Evolutionary conservation across 768 basidiomycete genomes (phyloP).

Genomic region (Trametes elegans): DNA sequence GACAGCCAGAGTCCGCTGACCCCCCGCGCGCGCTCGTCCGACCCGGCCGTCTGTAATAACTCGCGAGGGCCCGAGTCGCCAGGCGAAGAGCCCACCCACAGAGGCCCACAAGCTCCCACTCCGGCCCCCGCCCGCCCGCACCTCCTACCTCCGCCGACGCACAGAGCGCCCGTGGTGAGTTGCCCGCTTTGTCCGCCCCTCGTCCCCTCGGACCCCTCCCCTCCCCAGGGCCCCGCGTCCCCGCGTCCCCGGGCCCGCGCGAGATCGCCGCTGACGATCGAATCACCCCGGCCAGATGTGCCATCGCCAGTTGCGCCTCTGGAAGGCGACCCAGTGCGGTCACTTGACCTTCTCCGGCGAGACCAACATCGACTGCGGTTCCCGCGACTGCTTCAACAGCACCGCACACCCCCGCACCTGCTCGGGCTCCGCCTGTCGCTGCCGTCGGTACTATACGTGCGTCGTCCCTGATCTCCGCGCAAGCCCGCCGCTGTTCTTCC

Average conservation of each 20-base stretch:
- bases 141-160: conserved; percentile 37
- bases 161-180: conserved; percentile 26
- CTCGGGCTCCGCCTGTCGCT: conserved; percentile 30
- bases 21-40: no score
- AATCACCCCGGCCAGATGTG: conserved; percentile 47
- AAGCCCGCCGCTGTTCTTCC: conserved; percentile 7
- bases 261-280: conserved; percentile 5
- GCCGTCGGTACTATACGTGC: conserved; percentile 57
- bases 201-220: neutral
- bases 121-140: conserved; percentile 14
- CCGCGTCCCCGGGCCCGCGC: no score
- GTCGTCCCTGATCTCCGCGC: conserved; percentile 17
- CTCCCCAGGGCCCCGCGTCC: neutral
- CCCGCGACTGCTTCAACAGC: conserved; percentile 45
- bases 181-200: conserved; percentile 15
- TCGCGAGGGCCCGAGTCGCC: no score
- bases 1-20: no score
- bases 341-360: conserved; percentile 50
- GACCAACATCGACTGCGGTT: conserved; percentile 51
- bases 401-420: conserved; percentile 45
- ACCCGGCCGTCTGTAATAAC: no score
- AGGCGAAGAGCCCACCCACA: conserved; percentile 8
- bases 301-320: conserved; percentile 56
- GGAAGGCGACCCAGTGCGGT: conserved; percentile 48
- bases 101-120: conserved; percentile 21